A percentile compares a stretch with the other conserved stretches of the same genome.
These are phyloP conservation scores for Xylaria digitata DNA, from an alignment of 2,329 filamentous ascomycete species.

Conservation along the genomic window DNA sequence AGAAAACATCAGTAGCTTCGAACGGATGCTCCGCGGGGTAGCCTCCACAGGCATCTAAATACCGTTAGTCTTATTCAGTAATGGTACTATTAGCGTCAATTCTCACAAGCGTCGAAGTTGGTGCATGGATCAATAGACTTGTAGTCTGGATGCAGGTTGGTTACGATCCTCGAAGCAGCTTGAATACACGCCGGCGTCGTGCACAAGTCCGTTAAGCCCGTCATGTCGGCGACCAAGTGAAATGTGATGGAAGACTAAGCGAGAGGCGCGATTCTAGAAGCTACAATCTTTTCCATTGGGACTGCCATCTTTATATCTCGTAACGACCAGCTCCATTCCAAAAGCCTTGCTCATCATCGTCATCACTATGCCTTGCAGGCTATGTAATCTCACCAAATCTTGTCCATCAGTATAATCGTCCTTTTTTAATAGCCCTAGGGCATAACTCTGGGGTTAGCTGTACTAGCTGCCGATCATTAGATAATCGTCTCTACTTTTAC, in stretches of 20 bases:
- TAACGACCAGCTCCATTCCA: neutral
- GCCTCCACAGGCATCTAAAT: constrained; percentile 20
- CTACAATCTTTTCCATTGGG: neutral
- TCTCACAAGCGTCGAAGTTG: constrained; percentile 27
- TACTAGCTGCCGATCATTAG: neutral
- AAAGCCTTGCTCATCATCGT: neutral
- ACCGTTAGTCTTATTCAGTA: neutral
- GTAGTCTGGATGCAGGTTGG: constrained; percentile 29
- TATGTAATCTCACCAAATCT: neutral
- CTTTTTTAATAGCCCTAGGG: neutral
- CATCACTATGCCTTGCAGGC: neutral
- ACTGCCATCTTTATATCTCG: neutral
- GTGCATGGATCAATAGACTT: constrained; percentile 24
- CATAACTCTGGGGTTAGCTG: neutral
- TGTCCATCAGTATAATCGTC: neutral
- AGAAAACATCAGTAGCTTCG: neutral
- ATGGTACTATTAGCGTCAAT: neutral
- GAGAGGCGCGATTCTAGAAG: neutral
- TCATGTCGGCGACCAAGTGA: neutral
- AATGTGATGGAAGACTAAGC: neutral
- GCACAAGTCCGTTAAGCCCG: constrained; percentile 8
- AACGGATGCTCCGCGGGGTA: constrained; percentile 13
- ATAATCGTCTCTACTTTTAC: no score
- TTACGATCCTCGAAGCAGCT: constrained; percentile 15
- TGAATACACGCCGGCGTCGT: constrained; percentile 22